phyloP scores from a whole-genome alignment of 225 moss, liverwort and hornwort species.

The Asterella californica region DNA sequence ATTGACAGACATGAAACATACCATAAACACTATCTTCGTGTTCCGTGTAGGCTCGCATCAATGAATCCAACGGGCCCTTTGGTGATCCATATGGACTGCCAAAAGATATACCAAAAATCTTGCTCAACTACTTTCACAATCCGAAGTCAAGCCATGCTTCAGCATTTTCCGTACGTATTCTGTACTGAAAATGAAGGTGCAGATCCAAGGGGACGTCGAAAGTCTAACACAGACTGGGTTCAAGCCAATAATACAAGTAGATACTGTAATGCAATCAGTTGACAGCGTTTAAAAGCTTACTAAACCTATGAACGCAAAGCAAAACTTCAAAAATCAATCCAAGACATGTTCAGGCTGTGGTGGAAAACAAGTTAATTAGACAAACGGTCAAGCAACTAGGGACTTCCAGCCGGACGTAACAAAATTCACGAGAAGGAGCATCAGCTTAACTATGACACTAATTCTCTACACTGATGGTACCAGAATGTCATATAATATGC shows the following conservation, averaged over 20 bases:
- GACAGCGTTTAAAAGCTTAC: background rate
- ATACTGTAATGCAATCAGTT: background rate
- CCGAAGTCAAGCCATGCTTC: background rate
- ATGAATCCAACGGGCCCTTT: constrained; percentile 50
- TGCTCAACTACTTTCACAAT: background rate
- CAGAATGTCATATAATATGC: background rate
- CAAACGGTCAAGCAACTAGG: no score
- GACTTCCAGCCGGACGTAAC: no score
- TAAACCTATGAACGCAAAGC: background rate
- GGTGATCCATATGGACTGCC: constrained; percentile 64
- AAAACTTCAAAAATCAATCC: background rate
- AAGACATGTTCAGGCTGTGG: no score
- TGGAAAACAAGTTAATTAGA: no score
- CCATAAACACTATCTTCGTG: constrained; percentile 94
- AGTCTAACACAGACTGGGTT: background rate
- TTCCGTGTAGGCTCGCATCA: constrained; percentile 69
- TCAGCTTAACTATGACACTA: no score
- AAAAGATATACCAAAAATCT: background rate
- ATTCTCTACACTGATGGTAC: no score
- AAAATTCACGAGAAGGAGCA: no score
- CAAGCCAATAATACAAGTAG: background rate
- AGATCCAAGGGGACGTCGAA: background rate
- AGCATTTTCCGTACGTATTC: no score
- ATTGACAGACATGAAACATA: constrained; percentile 20
- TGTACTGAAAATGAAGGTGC: background rate